Conservation (phyloP, 1,139 yeast species). For the Blastobotrys persicus region DNA sequence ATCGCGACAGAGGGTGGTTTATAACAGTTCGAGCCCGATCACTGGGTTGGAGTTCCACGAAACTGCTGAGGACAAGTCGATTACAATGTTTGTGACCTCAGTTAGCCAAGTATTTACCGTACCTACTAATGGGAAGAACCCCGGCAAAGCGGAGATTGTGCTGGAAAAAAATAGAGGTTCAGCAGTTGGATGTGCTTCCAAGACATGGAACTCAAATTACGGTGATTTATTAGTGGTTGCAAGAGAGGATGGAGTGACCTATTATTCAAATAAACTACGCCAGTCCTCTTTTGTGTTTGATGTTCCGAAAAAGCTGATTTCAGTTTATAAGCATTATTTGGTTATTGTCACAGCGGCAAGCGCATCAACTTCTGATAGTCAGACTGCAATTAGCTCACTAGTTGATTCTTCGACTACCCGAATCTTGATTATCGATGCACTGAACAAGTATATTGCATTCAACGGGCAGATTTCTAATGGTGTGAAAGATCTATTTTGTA, state of each 20-base stretch:
- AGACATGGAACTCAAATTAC: constrained; percentile 1
- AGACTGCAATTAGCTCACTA: constrained; percentile 25
- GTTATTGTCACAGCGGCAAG: constrained; percentile 51
- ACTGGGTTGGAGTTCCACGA: constrained; percentile 67
- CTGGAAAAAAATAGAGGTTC: constrained; percentile 67
- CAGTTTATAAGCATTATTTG: constrained; percentile 50
- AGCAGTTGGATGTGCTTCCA: constrained; percentile 60
- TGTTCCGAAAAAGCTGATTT: constrained; percentile 55
- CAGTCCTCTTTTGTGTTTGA: constrained; percentile 59
- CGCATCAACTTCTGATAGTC: constrained; percentile 13
- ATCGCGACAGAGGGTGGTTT: constrained; percentile 76
- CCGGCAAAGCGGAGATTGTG: constrained; percentile 61
- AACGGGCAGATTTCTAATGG: constrained; percentile 65
- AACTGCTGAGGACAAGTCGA: constrained; percentile 33
- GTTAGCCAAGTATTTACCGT: constrained; percentile 69
- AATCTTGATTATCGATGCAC: constrained; percentile 63
- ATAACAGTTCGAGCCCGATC: constrained; percentile 61
- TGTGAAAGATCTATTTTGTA: constrained; percentile 52
- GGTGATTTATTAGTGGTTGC: constrained; percentile 52
- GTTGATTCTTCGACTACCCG: constrained; percentile 41
- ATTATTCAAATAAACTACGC: constrained; percentile 55
- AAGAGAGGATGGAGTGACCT: constrained; percentile 49
- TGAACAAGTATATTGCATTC: constrained; percentile 68
- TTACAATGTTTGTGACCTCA: constrained; percentile 57
- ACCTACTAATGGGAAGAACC: constrained; percentile 76